Conservation (phyloP, 148 eudicot species). For the Gaultheria prostrata region DNA sequence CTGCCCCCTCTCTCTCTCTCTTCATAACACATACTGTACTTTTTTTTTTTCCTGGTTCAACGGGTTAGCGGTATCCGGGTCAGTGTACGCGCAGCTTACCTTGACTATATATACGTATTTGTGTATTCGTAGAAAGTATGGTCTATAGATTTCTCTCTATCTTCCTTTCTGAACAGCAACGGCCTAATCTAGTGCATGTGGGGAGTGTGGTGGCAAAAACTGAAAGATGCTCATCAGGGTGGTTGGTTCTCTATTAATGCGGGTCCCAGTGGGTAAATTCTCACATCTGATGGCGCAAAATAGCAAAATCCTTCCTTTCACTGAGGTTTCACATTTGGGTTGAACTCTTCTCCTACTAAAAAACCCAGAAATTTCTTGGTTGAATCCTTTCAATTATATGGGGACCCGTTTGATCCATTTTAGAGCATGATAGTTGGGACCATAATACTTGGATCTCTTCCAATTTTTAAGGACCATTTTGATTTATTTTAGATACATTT, state of each 20-base stretch:
- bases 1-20: not conserved
- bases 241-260: slow-evolving; percentile 15
- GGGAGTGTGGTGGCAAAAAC: not conserved
- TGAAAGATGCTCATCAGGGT: slow-evolving; percentile 5
- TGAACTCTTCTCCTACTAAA: not conserved
- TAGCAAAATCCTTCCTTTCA: slow-evolving; percentile 5
- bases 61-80: no score
- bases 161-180: not conserved
- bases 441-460: no score
- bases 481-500: no score
- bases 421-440: no score
- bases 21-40: no score
- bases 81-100: no score
- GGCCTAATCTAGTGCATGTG: slow-evolving; percentile 11
- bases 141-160: not conserved
- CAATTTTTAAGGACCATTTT: no score
- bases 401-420: no score
- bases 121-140: no score
- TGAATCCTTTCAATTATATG: no score
- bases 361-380: not conserved
- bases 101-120: no score
- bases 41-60: no score
- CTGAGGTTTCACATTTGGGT: not conserved
- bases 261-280: slow-evolving; percentile 13
- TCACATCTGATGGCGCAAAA: not conserved